These are phyloP conservation scores for Acrodontium crateriforme DNA, from an alignment of 2,329 filamentous ascomycete genomes.

Conservation along the genomic window DNA sequence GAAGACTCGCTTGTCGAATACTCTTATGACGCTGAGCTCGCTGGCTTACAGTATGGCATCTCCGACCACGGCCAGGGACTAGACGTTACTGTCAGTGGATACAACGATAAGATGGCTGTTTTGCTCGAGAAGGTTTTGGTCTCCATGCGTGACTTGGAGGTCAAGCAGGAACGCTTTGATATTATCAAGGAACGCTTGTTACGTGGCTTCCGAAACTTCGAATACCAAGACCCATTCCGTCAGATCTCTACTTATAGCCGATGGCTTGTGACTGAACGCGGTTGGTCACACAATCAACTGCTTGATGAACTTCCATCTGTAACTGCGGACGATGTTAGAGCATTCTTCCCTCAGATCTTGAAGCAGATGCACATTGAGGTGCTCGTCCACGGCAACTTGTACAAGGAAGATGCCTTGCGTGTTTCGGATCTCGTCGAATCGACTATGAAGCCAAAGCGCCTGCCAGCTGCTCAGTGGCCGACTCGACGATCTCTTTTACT, in stretches of 20 bases:
- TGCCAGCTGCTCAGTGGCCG: constrained; percentile 69
- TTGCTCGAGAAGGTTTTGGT: constrained; percentile 77
- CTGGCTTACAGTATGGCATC: constrained; percentile 76
- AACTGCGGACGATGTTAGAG: constrained; percentile 57
- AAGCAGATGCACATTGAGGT: constrained; percentile 78
- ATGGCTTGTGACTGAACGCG: constrained; percentile 64
- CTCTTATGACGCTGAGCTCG: constrained; percentile 88
- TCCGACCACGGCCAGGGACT: constrained; percentile 58
- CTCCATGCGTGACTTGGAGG: constrained; percentile 70
- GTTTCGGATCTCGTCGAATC: constrained; percentile 72
- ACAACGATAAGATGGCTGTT: constrained; percentile 91
- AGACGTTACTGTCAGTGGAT: constrained; percentile 68
- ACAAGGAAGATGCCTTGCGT: constrained; percentile 82
- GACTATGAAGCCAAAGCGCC: constrained; percentile 56
- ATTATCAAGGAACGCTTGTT: constrained; percentile 78
- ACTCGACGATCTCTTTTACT: constrained; percentile 64
- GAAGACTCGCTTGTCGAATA: constrained; percentile 83
- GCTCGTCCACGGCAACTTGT: constrained; percentile 80
- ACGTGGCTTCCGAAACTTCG: constrained; percentile 71
- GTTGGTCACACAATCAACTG: constrained; percentile 68
- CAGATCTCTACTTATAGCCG: constrained; percentile 73
- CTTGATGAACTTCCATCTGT: constrained; percentile 62
- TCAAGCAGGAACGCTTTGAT: constrained; percentile 76
- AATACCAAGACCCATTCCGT: constrained; percentile 75
- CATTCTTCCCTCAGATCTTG: constrained; percentile 69